Evolutionary conservation across 805 yeast genomes (phyloP), one percentile per base, ranked within the genome.

Genomic region (Saccharomyces mikatae): DNA sequence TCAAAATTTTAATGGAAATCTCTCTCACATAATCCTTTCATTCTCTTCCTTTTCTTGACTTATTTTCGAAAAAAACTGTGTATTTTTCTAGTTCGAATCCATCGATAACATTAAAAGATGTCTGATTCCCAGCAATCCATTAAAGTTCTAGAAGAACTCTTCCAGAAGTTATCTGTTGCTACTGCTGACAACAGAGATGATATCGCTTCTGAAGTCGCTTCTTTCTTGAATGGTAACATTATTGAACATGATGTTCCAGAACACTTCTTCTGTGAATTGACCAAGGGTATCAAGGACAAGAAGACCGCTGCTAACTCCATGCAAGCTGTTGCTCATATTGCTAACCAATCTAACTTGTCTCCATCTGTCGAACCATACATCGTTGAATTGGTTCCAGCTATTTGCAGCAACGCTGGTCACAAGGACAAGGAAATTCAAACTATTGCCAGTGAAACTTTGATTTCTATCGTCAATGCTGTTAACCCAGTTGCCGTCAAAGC

Each of bases 241-340:
- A 91, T 92, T 74, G 99, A 94, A 80, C 98, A 94, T 77, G 98
- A 92, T 78, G 94, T 90, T 64, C 98, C 99, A 69, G 84, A 78
- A 69, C 84, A 82, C 69, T 90, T 92, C 82, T 89, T 92, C 75
- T 75, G 74, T 60, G 82, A 86, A 73, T 82, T 94, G 73, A 78
- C 80, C 72, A 81, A 80, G 68, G 83, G 94, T 64, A 78, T 92
- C 69, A 77, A 79, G 74, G 82, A 83, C 83, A 89, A 89, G 83
- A 91, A 92, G 82, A 77, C 79, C 65, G 78, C 89, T 63, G 75
- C 82, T 64, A 87, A 88, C 72, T 96, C 96, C 65, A 81, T 92
- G 68, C 84, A 80, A 68, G 96, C 97, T 61, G 80, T 89, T 71
- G 61, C 77, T 57, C 94, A 89, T 78, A 90, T 94, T 72, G 91